Conservation (phyloP, 257 asterid species). For the Prunella vulgaris region DNA sequence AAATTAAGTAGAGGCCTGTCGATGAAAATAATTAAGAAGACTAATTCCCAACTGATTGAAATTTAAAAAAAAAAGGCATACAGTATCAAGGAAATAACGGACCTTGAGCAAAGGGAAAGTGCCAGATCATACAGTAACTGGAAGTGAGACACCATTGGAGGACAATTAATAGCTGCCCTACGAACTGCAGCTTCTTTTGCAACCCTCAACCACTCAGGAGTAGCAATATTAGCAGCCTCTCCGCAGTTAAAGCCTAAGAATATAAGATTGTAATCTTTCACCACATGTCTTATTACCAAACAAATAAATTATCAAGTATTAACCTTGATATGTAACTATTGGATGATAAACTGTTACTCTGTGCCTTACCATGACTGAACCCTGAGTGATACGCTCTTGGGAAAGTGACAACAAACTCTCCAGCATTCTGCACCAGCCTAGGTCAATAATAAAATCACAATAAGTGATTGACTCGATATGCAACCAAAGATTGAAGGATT, state of each 20-base stretch:
- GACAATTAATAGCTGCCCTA: slow-evolving; percentile 91
- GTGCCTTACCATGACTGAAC: slow-evolving; percentile 87
- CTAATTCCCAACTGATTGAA: slow-evolving; percentile 5
- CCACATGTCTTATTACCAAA: not conserved
- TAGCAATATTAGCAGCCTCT: slow-evolving; percentile 97
- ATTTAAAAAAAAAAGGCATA: not conserved
- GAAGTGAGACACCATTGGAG: slow-evolving; percentile 99
- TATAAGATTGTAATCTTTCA: slow-evolving; percentile 7
- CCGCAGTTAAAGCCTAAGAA: slow-evolving; percentile 89
- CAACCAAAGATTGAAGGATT: slow-evolving; percentile 11
- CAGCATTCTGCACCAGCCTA: slow-evolving; percentile 98
- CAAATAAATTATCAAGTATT: not conserved
- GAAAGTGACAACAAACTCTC: slow-evolving; percentile 97
- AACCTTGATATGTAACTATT: slow-evolving; percentile 8
- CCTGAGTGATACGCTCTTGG: slow-evolving; percentile 99
- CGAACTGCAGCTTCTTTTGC: slow-evolving; percentile 98
- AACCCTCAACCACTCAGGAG: slow-evolving; percentile 96
- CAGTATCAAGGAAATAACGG: slow-evolving; percentile 31
- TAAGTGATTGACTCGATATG: slow-evolving; percentile 17
- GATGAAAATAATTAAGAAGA: not conserved
- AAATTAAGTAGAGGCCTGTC: not conserved
- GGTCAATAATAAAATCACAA: slow-evolving; percentile 18
- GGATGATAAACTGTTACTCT: slow-evolving; percentile 12
- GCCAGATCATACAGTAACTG: slow-evolving; percentile 93
- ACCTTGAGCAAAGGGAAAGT: slow-evolving; percentile 88